Base-by-base conservation (phyloP, 2,329 filamentous ascomycete species). In the Hypoxylon sp. region DNA sequence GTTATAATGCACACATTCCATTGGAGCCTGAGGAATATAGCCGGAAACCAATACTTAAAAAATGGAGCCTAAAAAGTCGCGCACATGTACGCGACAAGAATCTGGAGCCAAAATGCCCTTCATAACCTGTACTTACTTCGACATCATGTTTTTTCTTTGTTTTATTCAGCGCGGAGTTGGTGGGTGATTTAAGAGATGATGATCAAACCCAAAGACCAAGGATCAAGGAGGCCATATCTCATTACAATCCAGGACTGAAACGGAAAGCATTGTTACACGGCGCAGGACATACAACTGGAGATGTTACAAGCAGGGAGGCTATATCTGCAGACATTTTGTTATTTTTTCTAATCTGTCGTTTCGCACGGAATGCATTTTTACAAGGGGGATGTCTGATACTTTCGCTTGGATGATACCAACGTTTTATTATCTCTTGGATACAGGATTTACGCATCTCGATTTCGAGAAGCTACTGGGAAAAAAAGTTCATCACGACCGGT, bases 361-460 rank as follows among this genome's bases (percentile, higher is more conserved):
- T 65, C 69, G 70, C 68, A 67, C 67, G 67, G 73, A 59, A 48
- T 72, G 74, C 69, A 70, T 73, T 47, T 71, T 54, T 71, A 70
- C 73, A 74, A 57, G 63, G 63, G 66, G 50, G 65, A 70, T 65
- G 61, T 71, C 67, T 64, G 67, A 74, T 69, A 76, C 75, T 77
- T 75, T 78, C 74, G 74, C 73, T 78, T 75, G 76, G 75, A 78
- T 77, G 76, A 78, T 78, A 78, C 77, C 77, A 77, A 63, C 65
- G 53, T 71, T 73, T 59, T 66, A 55, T 69, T 59, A 17, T 22
- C 63, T 64, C 66, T 66, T 60, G 67, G 70, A 71, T 71, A 74
- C 50, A 69, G 33, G 65, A 47, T 46, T 72, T 69, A 64, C 67
- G 69, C 69, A 66, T 69, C 65, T 54, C 63, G 61, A 44, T 59